Evolutionary conservation across 495 filamentous ascomycete genomes (phyloP).

Genomic region (Aspergillus campestris): DNA sequence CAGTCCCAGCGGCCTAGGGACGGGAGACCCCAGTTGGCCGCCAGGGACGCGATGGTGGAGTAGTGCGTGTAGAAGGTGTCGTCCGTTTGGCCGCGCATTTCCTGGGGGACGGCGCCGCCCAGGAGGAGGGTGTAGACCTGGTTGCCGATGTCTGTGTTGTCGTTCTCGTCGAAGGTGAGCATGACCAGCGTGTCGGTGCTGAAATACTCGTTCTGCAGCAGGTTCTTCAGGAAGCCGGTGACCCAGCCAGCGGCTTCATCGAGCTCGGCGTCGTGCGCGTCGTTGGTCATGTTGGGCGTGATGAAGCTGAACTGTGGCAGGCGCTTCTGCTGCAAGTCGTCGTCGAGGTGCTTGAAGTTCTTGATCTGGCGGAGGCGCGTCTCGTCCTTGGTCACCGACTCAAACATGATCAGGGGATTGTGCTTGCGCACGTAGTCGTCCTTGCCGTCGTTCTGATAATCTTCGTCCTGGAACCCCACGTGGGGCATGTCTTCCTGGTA

Average conservation of each 20-base stretch:
- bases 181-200: constrained; percentile 57
- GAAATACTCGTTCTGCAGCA: constrained; percentile 56
- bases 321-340: constrained; percentile 45
- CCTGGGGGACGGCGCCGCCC: constrained; percentile 51
- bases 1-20: constrained; percentile 57
- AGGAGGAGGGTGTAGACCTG: constrained; percentile 51
- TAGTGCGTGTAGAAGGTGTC: constrained; percentile 66
- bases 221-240: constrained; percentile 48
- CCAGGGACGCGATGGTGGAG: constrained; percentile 55
- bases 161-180: constrained; percentile 60
- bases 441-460: constrained; percentile 36
- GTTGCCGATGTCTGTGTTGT: constrained; percentile 48
- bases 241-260: constrained; percentile 52
- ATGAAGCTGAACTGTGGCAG: constrained; percentile 69
- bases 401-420: constrained; percentile 55
- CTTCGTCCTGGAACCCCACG: constrained; percentile 54
- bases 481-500: constrained; percentile 65
- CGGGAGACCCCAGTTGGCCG: constrained; percentile 57
- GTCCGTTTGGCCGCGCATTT: constrained; percentile 53
- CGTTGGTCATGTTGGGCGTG: constrained; percentile 68
- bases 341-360: constrained; percentile 54
- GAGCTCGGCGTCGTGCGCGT: constrained; percentile 62
- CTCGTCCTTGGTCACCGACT: constrained; percentile 45
- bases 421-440: constrained; percentile 71
- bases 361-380: constrained; percentile 53